Conservation (phyloP, 163 green algal genomes). For the Scenedesmus sp. region DNA sequence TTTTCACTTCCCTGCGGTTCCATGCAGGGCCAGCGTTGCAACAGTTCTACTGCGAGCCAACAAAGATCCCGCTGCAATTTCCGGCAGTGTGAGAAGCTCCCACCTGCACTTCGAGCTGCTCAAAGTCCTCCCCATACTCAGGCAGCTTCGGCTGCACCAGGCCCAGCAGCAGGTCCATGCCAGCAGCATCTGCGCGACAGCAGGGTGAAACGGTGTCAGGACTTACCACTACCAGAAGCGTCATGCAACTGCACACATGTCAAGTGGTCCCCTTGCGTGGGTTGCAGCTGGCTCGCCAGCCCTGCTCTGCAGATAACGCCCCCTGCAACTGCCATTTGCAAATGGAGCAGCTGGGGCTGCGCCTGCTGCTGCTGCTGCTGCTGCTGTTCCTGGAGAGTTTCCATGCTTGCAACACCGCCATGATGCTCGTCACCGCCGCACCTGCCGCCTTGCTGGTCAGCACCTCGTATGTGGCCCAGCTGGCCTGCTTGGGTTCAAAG, state of each 20-base stretch:
- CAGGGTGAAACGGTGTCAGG: too few relatives aligned
- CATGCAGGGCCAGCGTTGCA: background rate
- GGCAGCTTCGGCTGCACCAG: constrained; percentile 24
- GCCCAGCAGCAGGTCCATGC: background rate
- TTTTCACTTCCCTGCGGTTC: too few relatives aligned
- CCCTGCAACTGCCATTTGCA: too few relatives aligned
- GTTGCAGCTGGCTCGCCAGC: background rate
- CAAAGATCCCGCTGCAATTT: background rate
- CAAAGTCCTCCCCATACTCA: constrained; percentile 14
- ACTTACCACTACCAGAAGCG: too few relatives aligned
- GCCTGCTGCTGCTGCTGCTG: background rate
- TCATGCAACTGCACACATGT: too few relatives aligned
- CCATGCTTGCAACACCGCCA: background rate
- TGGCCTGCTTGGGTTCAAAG: background rate
- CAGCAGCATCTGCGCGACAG: background rate
- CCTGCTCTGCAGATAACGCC: too few relatives aligned
- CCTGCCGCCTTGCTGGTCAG: background rate
- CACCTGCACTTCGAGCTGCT: background rate
- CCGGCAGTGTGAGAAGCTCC: background rate
- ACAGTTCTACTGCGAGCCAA: background rate
- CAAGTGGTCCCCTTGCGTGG: too few relatives aligned
- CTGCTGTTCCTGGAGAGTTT: background rate
- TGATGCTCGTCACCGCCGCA: background rate
- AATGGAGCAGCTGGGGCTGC: background rate
- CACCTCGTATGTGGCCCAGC: background rate